These are phyloP conservation scores for Solanum sitiens DNA, from an alignment of 257 asterid genomes.

Conservation along the genomic window DNA sequence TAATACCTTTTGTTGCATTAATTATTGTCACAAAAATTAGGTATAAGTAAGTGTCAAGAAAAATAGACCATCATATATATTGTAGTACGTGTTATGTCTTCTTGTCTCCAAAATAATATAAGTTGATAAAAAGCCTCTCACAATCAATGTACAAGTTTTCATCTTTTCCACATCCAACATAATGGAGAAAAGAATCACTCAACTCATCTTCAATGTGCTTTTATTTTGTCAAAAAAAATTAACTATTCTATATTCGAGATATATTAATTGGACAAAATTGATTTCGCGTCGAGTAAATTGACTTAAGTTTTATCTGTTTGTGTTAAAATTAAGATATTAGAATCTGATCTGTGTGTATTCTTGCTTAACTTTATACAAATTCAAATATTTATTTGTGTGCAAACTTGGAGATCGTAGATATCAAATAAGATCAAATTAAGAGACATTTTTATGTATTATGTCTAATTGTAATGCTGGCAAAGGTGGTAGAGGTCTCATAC, in stretches of 20 bases:
- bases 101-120: neutral
- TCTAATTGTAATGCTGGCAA: neutral
- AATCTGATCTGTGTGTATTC: neutral
- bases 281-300: rapidly evolving
- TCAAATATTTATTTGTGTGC: no score
- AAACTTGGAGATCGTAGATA: no score
- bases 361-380: neutral
- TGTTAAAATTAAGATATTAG: neutral
- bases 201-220: neutral
- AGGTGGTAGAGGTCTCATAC: neutral
- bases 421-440: no score
- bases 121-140: neutral
- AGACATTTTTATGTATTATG: no score
- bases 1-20: neutral
- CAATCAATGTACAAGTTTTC: neutral
- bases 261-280: rapidly evolving
- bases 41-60: neutral
- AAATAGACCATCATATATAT: neutral
- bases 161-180: neutral
- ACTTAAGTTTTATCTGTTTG: neutral
- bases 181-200: neutral
- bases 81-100: neutral
- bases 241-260: neutral
- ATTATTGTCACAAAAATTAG: neutral
- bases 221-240: neutral